These are phyloP conservation scores for Scleroderma bovista DNA, from an alignment of 768 basidiomycete genomes.

Conservation along the genomic window DNA sequence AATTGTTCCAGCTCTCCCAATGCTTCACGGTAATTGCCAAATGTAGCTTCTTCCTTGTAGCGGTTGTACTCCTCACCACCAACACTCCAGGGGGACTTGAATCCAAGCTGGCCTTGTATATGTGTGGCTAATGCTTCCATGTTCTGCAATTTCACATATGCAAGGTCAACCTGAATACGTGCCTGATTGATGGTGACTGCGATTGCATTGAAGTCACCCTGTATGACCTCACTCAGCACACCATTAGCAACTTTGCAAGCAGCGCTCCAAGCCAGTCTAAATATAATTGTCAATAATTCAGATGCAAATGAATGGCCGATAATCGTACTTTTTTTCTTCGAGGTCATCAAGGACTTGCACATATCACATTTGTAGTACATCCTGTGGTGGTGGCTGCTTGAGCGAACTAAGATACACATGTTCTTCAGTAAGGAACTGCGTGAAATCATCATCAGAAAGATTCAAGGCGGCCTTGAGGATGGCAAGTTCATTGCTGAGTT, in stretches of 20 bases:
- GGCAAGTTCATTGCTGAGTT: neutral
- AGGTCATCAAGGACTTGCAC: neutral
- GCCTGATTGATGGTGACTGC: neutral
- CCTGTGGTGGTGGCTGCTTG: neutral
- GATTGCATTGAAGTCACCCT: neutral
- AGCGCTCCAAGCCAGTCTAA: neutral
- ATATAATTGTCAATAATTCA: too few species aligned
- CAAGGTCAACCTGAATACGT: neutral
- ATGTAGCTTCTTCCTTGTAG: neutral
- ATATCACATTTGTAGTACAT: neutral
- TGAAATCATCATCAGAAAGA: neutral
- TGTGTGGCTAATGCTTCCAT: neutral
- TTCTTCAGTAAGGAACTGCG: neutral
- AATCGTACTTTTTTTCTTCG: neutral
- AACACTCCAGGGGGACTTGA: neutral
- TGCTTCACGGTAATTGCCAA: neutral
- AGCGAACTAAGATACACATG: neutral
- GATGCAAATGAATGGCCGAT: too few species aligned
- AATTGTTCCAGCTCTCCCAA: neutral
- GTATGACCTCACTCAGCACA: neutral
- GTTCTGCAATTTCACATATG: conserved; percentile 1
- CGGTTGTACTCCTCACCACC: neutral
- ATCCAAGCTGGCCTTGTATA: neutral
- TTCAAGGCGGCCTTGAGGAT: neutral
- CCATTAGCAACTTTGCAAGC: neutral